Percentiles rank a stretch among this genome's conserved stretches.
Conservation (phyloP, 441 rosid genomes). For the Rhodomyrtus psidioides region DNA sequence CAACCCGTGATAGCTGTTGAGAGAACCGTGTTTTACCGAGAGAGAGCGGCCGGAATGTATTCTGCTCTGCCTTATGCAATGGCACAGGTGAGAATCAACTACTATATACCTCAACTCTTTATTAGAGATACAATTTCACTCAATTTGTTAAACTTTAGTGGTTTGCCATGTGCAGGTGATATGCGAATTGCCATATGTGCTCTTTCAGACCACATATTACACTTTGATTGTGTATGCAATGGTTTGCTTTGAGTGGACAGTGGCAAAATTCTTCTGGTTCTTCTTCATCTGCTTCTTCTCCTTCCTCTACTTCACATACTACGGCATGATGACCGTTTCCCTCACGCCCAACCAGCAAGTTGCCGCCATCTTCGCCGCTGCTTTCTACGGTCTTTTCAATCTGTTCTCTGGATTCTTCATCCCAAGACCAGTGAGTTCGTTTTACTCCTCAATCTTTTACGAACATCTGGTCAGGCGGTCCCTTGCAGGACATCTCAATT, state of each 20-base stretch:
- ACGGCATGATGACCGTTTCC: slow-evolving; percentile 93
- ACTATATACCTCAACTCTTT: not conserved
- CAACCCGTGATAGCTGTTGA: not conserved
- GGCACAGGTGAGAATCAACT: not conserved
- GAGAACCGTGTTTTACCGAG: not conserved
- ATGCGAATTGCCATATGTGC: slow-evolving; percentile 64
- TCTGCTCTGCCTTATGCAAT: not conserved
- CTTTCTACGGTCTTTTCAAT: slow-evolving; percentile 74
- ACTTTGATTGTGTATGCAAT: slow-evolving; percentile 65
- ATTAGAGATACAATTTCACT: not conserved
- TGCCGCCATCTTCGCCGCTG: slow-evolving; percentile 65
- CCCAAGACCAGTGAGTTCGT: slow-evolving; percentile 67
- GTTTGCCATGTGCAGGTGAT: slow-evolving; percentile 39
- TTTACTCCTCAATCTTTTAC: not conserved
- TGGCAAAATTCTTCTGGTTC: slow-evolving; percentile 79
- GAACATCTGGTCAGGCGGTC: not conserved
- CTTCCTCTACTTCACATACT: slow-evolving; percentile 91
- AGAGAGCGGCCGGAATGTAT: not conserved
- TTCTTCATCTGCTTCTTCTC: slow-evolving; percentile 74
- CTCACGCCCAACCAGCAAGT: slow-evolving; percentile 87
- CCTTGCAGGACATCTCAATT: not conserved
- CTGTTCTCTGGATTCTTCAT: slow-evolving; percentile 89
- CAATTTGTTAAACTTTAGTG: not conserved
- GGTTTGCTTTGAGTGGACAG: slow-evolving; percentile 79
- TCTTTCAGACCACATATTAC: slow-evolving; percentile 61